phyloP scores from a whole-genome alignment of 2,329 filamentous ascomycete species.

The Colletotrichum higginsianum region DNA sequence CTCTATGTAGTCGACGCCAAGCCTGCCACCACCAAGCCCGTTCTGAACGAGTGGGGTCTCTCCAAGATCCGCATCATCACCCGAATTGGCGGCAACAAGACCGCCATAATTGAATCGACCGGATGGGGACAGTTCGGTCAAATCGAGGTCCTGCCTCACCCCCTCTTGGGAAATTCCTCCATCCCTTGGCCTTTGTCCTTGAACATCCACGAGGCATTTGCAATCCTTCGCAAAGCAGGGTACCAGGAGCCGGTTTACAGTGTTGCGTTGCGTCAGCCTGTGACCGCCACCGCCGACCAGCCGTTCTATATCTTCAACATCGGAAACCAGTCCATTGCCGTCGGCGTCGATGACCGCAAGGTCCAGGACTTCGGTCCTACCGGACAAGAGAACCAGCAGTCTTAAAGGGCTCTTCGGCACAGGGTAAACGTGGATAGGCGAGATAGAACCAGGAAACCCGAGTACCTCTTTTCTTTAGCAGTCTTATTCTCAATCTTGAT shows the following conservation, averaged over 20 bases:
- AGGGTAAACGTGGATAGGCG: too few relatives aligned
- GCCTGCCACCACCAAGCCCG: neutral
- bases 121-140: neutral
- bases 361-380: too few relatives aligned
- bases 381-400: too few relatives aligned
- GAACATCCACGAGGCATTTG: neutral
- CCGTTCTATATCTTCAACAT: neutral
- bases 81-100: neutral
- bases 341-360: neutral
- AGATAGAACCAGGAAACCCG: too few relatives aligned
- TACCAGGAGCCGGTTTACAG: neutral
- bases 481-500: too few relatives aligned
- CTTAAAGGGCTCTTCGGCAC: too few relatives aligned
- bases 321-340: neutral
- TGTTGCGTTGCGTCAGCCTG: neutral
- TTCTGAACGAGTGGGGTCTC: neutral
- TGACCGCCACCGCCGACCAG: neutral
- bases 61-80: neutral
- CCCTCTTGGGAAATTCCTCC: neutral
- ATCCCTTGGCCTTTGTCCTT: neutral
- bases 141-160: neutral
- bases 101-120: neutral
- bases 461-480: too few relatives aligned
- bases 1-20: neutral
- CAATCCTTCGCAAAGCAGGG: neutral